Base-by-base conservation (phyloP, 306 rosid genomes). In the Fragaria iinumae region DNA sequence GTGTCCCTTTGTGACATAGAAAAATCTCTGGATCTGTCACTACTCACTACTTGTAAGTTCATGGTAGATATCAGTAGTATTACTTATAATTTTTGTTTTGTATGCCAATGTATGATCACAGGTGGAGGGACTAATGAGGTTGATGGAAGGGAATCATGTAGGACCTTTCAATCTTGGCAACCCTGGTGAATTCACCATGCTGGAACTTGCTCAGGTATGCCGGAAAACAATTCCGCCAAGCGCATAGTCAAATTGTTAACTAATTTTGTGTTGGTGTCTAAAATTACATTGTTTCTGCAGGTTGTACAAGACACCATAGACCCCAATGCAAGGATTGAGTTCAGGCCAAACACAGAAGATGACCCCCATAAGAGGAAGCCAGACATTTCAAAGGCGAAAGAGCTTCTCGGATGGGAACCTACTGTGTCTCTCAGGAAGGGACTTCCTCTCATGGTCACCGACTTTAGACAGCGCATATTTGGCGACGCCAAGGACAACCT, bases 141-240 rank as follows among this genome's bases (percentile, higher is more conserved):
- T 94, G 50, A 94, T 94, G 98, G 95, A 94, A 87, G 96, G 98
- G 8, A 91, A 88, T 3, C 97, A 94, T 77, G 89, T 94, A 39
- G 98, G 98, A n/a, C 97, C 98, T 56, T 91, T 94, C 84, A 94
- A 94, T 83, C 98, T 94, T 8, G 98, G 98, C 55, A 94, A 94
- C 83, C 98, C 97, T 25, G 94, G 97, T 65, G 98, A 94, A 90
- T 94, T 94, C 93, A 94, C 97, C 80, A 94, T 94, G 98, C 91
- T 94, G 73, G 98, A 94, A 82, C 96, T 94, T 48, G 98, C 98
- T 48, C 91, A 94, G 96, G 98, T 93, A 74, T 23, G 36, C 9
- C 43, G 56, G 45, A 12, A 43, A 2, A 25, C 23, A 21, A 4
- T 3, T 56, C 32, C 8, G 23, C 43, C n/a, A 66, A 6, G 2